Evolutionary conservation across 1,284 basidiomycete genomes (phyloP).

Genomic region (Clitocybe nebularis): DNA sequence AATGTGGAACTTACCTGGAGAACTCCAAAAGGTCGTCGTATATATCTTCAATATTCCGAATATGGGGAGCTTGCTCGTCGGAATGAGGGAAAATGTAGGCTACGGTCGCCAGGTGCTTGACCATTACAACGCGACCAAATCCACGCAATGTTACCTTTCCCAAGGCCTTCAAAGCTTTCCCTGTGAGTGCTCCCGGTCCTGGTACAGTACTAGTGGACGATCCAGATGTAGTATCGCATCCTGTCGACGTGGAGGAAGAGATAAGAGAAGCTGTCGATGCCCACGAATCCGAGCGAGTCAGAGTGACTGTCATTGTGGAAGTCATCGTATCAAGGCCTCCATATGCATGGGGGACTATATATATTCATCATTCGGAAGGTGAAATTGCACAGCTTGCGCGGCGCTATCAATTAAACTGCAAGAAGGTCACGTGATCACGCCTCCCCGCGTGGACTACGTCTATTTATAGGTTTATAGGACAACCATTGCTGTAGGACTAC

Average conservation of each 20-base stretch:
- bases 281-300: background rate
- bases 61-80: slow-evolving; percentile 10
- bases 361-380: no score
- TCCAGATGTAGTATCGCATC: slow-evolving; percentile 9
- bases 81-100: slow-evolving; percentile 14
- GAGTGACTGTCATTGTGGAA: background rate
- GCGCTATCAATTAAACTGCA: no score
- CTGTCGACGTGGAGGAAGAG: slow-evolving; percentile 6
- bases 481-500: no score
- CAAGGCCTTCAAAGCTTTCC: slow-evolving; percentile 20
- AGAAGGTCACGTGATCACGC: no score
- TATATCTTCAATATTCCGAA: slow-evolving; percentile 11
- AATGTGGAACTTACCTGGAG: slow-evolving; percentile 7
- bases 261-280: background rate
- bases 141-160: slow-evolving; percentile 19
- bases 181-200: slow-evolving; percentile 21
- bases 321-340: no score
- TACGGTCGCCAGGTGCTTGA: slow-evolving; percentile 9
- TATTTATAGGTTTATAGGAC: no score
- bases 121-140: slow-evolving; percentile 20
- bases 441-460: no score
- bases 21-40: slow-evolving; percentile 18
- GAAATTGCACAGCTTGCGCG: no score
- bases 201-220: slow-evolving; percentile 18
- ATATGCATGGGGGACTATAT: no score